phyloP scores from a whole-genome alignment of 2,329 filamentous ascomycete species.

The Cladosporium sp. region DNA sequence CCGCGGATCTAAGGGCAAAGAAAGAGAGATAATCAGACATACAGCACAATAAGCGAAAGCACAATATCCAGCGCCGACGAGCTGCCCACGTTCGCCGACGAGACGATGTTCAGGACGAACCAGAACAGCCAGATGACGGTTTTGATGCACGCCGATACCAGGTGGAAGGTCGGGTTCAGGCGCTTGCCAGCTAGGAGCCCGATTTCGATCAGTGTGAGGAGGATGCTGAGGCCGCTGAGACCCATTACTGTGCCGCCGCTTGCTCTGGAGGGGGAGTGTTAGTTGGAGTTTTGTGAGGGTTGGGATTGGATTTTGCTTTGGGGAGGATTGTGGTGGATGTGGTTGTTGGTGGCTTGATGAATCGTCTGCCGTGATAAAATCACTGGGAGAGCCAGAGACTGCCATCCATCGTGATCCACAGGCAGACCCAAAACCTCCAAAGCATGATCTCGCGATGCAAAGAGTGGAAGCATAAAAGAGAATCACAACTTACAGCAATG shows the following conservation, averaged over 20 bases:
- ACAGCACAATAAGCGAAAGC: slow-evolving; percentile 32
- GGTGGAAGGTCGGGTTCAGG: slow-evolving; percentile 21
- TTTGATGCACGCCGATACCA: slow-evolving; percentile 25
- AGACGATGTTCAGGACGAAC: slow-evolving; percentile 21
- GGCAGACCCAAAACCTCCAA: no score
- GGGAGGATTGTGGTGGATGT: no score
- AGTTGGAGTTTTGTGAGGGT: background rate
- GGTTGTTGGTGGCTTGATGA: background rate
- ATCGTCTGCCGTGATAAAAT: background rate
- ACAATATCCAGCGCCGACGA: slow-evolving; percentile 17
- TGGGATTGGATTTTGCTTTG: no score
- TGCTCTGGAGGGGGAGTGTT: slow-evolving; percentile 15
- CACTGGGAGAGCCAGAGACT: no score
- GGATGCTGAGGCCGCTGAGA: slow-evolving; percentile 21
- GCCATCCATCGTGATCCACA: background rate
- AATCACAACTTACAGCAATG: background rate
- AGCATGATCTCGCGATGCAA: no score
- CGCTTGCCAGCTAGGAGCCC: slow-evolving; percentile 20
- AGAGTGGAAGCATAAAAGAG: no score
- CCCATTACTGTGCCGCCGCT: slow-evolving; percentile 19
- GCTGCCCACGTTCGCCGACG: background rate
- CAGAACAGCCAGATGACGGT: slow-evolving; percentile 22
- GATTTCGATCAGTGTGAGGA: slow-evolving; percentile 26
- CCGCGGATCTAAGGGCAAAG: background rate
- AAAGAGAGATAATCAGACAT: slow-evolving; percentile 16